These are phyloP conservation scores for Hymenoscyphus albidus DNA, from an alignment of 2,329 filamentous ascomycete species.

Conservation along the genomic window DNA sequence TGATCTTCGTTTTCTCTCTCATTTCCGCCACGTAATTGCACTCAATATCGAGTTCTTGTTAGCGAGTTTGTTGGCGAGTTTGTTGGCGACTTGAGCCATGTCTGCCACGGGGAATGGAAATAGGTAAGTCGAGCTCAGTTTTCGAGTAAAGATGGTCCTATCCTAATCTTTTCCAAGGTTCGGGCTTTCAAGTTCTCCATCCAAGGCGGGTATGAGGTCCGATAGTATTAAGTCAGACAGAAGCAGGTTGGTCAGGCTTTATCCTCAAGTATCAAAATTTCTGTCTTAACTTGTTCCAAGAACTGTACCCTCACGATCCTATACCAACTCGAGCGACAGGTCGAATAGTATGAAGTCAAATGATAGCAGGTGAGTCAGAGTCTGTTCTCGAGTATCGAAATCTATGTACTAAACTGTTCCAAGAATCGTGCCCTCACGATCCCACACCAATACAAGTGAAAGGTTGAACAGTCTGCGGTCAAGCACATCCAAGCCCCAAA, in stretches of 20 bases:
- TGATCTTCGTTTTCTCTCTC: neutral
- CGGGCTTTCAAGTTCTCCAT: neutral
- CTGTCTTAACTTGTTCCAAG: too few relatives aligned
- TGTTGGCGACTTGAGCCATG: neutral
- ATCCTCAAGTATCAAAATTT: too few relatives aligned
- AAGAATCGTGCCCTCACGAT: too few relatives aligned
- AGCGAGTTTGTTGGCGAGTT: neutral
- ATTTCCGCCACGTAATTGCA: neutral
- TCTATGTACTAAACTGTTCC: too few relatives aligned
- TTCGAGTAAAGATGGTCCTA: neutral
- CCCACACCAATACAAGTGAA: too few relatives aligned
- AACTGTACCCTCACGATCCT: too few relatives aligned
- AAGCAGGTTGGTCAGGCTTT: too few relatives aligned
- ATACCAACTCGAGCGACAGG: too few relatives aligned
- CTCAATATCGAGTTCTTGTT: neutral
- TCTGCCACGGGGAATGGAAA: neutral
- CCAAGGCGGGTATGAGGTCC: neutral
- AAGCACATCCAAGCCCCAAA: neutral
- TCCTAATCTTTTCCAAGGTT: neutral
- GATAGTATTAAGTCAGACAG: too few relatives aligned
- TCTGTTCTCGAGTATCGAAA: too few relatives aligned
- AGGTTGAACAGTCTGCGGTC: slow-evolving; percentile 1
- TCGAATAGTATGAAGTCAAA: neutral
- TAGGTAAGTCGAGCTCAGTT: neutral
- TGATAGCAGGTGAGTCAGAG: too few relatives aligned